Evolutionary conservation across 768 basidiomycete genomes (phyloP), one percentile per base, ranked within the genome.

Genomic region (Collybia mongolica): DNA sequence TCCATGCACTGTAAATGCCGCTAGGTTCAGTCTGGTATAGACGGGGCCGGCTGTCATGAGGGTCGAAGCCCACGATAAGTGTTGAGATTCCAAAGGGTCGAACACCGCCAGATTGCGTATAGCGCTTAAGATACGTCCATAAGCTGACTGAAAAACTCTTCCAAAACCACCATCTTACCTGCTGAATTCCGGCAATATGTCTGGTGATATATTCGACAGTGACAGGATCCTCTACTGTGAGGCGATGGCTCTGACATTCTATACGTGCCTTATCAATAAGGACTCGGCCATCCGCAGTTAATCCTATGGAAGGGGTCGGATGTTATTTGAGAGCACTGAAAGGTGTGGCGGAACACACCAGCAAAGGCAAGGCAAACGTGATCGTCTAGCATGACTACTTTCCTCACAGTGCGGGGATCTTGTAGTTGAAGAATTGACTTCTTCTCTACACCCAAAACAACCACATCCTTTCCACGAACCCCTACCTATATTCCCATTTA

Each of bases 1-100:
- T 99, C 97, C 97, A 99, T 26, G 93, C 93, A 57, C 90, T 93
- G 71, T 95, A 98, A 56, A 98, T 98, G 17, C 97, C 97, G 64
- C 90, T 91, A 1, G 97, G 97, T 68, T 99, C 97, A 9, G 97
- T 98, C 71, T 94, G 89, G 70, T 98, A 99, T 26, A 99, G 73
- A 49, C 90, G 84, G 39, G 97, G 97, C 54, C 77, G 79, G 39
- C 78, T 78, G 62, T 96, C 95, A 66, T 96, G 75, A 17, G 95
- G 96, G 66, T 99, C 96, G 66, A 98, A 99, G 39, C 97, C 97
- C 55, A 98, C 84, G 55, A 99, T 90, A 44, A 99, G 80, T 8
- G 95, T 98, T 12, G 96, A 95, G 59, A 98, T 94, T 58, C 97
- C 97, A 62, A 99, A 99, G 22, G 97, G 97, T 50, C 97, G 82